Percentiles rank a stretch among this genome's conserved stretches.
phyloP scores from a whole-genome alignment of 768 basidiomycete genomes.

The Trametes cubensis region DNA sequence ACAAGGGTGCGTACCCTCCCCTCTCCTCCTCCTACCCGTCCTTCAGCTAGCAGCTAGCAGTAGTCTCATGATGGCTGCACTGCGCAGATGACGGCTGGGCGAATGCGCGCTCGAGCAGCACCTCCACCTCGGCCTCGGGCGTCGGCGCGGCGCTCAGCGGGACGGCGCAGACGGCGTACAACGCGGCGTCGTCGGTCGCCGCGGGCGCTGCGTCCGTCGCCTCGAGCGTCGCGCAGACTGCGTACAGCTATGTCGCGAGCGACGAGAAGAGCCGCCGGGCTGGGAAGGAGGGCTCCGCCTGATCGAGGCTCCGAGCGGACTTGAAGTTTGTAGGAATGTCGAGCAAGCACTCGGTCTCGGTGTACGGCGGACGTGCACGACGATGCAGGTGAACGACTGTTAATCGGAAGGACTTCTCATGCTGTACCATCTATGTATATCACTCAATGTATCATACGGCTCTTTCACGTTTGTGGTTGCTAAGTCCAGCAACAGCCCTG shows the following conservation, averaged over 20 bases:
- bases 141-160: slow-evolving; percentile 10
- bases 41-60: too few relatives aligned
- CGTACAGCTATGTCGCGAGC: slow-evolving; percentile 41
- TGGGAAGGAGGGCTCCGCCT: slow-evolving; percentile 39
- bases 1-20: slow-evolving; percentile 37
- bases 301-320: background rate
- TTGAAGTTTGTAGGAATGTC: background rate
- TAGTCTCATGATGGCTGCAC: background rate
- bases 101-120: slow-evolving; percentile 32
- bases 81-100: slow-evolving; percentile 47
- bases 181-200: slow-evolving; percentile 26
- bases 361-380: too few relatives aligned
- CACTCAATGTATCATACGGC: background rate
- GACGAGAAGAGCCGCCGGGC: slow-evolving; percentile 39
- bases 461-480: too few relatives aligned
- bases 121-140: slow-evolving; percentile 18
- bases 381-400: too few relatives aligned
- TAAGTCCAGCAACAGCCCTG: too few relatives aligned
- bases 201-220: slow-evolving; percentile 35
- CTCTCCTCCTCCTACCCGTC: too few relatives aligned
- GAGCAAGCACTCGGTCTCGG: too few relatives aligned
- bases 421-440: background rate
- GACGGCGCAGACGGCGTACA: slow-evolving; percentile 18
- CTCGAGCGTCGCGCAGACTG: slow-evolving; percentile 40
- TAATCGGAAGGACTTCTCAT: too few relatives aligned